Conservation (phyloP, 495 filamentous ascomycete genomes). For the Penicillium malachiteum region DNA sequence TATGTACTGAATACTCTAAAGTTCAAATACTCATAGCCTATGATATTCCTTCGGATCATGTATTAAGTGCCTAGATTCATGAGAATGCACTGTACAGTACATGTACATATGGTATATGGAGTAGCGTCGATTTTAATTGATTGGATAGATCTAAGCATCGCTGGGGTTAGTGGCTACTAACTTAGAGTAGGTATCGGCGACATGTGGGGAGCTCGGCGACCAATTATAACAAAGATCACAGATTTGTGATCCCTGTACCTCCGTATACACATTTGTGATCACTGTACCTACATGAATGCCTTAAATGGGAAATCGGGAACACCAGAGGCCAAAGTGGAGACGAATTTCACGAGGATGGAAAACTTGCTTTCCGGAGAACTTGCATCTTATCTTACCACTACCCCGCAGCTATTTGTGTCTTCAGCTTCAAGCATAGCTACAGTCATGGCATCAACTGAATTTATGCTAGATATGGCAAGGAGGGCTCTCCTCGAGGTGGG, state of each 20-base stretch:
- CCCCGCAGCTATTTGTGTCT: constrained; percentile 10
- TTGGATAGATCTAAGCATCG: too few relatives aligned
- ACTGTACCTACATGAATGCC: constrained; percentile 8
- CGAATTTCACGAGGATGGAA: constrained; percentile 2
- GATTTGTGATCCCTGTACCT: not conserved
- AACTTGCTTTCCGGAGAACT: constrained; percentile 7
- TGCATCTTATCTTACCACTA: constrained; percentile 4
- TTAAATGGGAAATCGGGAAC: constrained; percentile 2
- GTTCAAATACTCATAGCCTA: too few relatives aligned
- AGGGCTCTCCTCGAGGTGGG: constrained; percentile 19
- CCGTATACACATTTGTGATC: constrained; percentile 10
- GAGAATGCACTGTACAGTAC: too few relatives aligned
- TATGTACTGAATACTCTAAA: too few relatives aligned
- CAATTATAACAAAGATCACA: not conserved
- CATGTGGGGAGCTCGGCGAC: too few relatives aligned
- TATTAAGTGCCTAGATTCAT: too few relatives aligned
- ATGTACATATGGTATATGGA: too few relatives aligned
- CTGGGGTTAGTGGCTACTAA: not conserved
- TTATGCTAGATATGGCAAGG: constrained; percentile 17
- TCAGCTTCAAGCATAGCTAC: constrained; percentile 12
- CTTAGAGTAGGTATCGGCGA: too few relatives aligned
- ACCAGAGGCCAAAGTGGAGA: constrained; percentile 2
- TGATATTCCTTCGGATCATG: too few relatives aligned
- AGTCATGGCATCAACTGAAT: constrained; percentile 18
- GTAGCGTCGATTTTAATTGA: too few relatives aligned